phyloP scores from a whole-genome alignment of 1,284 basidiomycete genomes.

The Pholiota adiposa region DNA sequence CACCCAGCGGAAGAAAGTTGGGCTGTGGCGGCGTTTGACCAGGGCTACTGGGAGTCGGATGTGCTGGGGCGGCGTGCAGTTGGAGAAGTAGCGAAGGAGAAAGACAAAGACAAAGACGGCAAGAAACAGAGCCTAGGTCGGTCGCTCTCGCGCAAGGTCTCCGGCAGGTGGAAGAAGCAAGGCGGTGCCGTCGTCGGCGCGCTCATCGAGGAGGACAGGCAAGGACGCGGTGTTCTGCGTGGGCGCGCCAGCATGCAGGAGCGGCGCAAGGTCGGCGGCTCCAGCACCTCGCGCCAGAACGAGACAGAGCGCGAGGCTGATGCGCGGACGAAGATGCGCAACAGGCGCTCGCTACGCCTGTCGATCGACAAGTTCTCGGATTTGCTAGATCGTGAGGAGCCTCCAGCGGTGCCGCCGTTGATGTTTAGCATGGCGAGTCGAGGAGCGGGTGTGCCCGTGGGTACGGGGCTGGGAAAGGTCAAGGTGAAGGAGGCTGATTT shows the following conservation, averaged over 20 bases:
- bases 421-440: neutral
- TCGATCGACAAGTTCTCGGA: constrained; percentile 34
- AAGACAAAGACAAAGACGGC: constrained; percentile 17
- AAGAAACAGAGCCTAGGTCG: constrained; percentile 24
- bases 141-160: constrained; percentile 52
- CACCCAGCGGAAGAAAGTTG: constrained; percentile 43
- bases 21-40: constrained; percentile 8
- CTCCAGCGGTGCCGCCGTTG: neutral
- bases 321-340: constrained; percentile 12
- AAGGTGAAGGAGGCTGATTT: neutral
- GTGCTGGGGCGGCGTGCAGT: constrained; percentile 5
- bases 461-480: neutral
- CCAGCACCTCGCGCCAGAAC: constrained; percentile 10
- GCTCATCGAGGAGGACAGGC: constrained; percentile 7
- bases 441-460: neutral
- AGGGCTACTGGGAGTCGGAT: constrained; percentile 20
- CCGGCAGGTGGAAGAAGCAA: constrained; percentile 40
- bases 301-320: constrained; percentile 13
- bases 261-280: constrained; percentile 18
- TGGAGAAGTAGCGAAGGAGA: constrained; percentile 7
- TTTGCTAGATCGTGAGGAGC: constrained; percentile 12
- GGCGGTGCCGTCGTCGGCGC: constrained; percentile 22
- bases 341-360: constrained; percentile 31
- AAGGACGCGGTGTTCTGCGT: constrained; percentile 10
- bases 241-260: constrained; percentile 40